These are phyloP conservation scores for Nothopassalora personata DNA, from an alignment of 2,329 filamentous ascomycete species.

Conservation along the genomic window DNA sequence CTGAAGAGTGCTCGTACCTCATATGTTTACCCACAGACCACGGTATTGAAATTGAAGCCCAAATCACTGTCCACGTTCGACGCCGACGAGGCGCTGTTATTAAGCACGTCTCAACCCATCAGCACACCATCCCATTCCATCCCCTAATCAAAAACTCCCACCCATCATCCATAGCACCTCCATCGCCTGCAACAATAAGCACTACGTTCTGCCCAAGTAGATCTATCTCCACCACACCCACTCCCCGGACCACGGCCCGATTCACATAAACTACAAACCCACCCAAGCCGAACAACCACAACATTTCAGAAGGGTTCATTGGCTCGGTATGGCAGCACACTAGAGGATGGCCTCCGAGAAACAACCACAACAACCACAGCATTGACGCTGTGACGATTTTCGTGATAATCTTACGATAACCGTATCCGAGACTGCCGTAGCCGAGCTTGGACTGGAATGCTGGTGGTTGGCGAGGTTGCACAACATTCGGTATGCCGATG, in stretches of 20 bases:
- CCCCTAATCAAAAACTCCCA: neutral
- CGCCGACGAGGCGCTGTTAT: too few species aligned
- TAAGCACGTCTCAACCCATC: too few species aligned
- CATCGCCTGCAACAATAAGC: neutral
- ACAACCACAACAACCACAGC: slow-evolving; percentile 2
- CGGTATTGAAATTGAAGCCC: too few species aligned
- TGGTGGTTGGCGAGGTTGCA: neutral
- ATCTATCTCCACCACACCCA: neutral
- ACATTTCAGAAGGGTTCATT: neutral
- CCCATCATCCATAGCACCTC: neutral
- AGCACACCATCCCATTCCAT: neutral
- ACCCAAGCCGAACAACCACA: neutral
- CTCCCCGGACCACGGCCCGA: neutral
- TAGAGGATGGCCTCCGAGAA: neutral
- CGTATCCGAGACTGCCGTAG: neutral
- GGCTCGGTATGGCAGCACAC: neutral
- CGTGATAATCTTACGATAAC: neutral
- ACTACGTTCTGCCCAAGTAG: too few species aligned
- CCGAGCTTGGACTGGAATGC: neutral
- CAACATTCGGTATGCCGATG: neutral
- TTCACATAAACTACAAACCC: neutral
- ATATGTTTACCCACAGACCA: too few species aligned
- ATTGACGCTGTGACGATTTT: neutral
- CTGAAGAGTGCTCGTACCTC: too few species aligned
- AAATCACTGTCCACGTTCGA: too few species aligned